A percentile compares a stretch with the other conserved stretches of the same genome.
Evolutionary conservation across 2,329 filamentous ascomycete species (phyloP).

Genomic region (Stemphylium lycopersici): DNA sequence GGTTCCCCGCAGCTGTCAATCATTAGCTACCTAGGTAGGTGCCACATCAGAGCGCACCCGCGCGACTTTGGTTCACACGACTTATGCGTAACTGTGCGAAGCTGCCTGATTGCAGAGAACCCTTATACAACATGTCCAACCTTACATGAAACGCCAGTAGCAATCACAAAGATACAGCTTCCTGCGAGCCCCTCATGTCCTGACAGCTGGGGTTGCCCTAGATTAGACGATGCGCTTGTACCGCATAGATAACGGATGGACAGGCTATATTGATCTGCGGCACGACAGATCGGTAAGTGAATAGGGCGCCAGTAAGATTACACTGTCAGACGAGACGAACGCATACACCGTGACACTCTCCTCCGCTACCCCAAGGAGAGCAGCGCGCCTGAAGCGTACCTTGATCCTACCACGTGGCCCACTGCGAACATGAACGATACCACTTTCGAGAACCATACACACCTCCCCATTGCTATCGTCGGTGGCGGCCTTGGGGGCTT

Average conservation of each 20-base stretch:
- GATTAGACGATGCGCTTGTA: neutral
- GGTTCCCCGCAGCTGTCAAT: neutral
- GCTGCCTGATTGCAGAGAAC: too few species aligned
- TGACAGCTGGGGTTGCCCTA: neutral
- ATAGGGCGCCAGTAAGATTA: neutral
- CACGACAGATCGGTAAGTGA: neutral
- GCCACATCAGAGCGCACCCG: neutral
- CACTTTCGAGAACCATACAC: neutral
- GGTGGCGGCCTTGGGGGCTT: slow-evolving; percentile 41
- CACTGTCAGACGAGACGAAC: neutral
- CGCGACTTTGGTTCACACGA: too few species aligned
- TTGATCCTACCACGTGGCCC: neutral
- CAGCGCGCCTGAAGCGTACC: neutral
- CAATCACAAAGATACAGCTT: neutral
- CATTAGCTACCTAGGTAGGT: neutral
- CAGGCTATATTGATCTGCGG: neutral
- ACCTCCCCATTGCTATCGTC: slow-evolving; percentile 34
- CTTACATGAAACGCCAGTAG: too few species aligned
- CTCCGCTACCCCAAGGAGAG: neutral
- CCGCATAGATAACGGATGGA: neutral
- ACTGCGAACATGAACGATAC: neutral
- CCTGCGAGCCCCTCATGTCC: neutral
- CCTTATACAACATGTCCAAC: too few species aligned
- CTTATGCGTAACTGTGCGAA: too few species aligned
- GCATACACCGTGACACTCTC: neutral